Evolutionary conservation across 2,329 filamentous ascomycete genomes (phyloP).

Genomic region (Aspergillus proliferans): DNA sequence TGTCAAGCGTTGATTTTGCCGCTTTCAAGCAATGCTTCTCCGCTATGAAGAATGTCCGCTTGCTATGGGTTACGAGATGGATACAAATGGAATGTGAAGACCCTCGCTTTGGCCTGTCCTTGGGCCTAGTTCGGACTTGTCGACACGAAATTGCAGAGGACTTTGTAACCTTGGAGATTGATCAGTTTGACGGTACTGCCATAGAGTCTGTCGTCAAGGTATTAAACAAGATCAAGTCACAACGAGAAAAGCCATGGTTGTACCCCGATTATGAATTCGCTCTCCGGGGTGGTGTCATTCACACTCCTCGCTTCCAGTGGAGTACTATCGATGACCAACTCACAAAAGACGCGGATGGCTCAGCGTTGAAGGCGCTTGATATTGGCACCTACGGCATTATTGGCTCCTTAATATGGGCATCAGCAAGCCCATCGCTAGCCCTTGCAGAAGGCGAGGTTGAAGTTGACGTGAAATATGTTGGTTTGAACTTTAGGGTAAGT

Average conservation of each 20-base stretch:
- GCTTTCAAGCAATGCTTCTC: neutral
- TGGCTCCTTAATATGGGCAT: neutral
- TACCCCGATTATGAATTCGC: neutral
- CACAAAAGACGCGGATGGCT: no score
- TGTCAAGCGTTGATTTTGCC: neutral
- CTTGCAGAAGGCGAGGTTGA: conserved; percentile 4
- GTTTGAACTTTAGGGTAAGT: conserved; percentile 10
- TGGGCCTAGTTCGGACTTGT: conserved; percentile 9
- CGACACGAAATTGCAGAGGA: conserved; percentile 6
- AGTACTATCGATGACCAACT: no score
- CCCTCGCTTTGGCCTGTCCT: conserved; percentile 6
- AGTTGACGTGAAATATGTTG: conserved; percentile 9
- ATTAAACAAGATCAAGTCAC: conserved; percentile 3
- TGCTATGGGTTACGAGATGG: conserved; percentile 7
- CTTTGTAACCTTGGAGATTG: conserved; percentile 8
- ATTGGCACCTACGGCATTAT: neutral
- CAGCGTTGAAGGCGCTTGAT: neutral
- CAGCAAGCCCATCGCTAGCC: neutral
- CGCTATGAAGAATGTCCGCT: neutral
- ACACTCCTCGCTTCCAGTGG: neutral
- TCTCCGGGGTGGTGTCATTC: neutral
- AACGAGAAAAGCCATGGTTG: neutral
- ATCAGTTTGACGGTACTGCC: neutral
- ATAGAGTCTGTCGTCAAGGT: neutral
- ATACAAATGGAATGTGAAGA: conserved; percentile 4